Base-by-base conservation (phyloP, 1,284 basidiomycete genomes). In the Cryptococcus sp. region DNA sequence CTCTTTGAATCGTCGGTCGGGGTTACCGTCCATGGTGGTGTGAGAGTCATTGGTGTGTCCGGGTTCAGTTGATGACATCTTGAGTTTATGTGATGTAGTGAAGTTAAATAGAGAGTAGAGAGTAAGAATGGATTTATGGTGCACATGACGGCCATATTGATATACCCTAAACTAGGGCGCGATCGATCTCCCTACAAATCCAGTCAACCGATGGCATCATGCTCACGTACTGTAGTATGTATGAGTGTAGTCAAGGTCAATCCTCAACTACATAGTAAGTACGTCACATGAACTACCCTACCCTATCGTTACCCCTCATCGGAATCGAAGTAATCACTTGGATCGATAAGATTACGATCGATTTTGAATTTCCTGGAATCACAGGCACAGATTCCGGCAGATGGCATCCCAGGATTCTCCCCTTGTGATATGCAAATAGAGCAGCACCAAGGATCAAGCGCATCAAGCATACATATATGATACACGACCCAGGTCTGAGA, bases 1-100 rank as follows among this genome's bases (percentile, higher is more conserved):
- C 55, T 69, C 69, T 55, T 70, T 70, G 67, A 73, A 73, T 57
- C 70, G 64, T 44, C 56, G 51, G 57, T 73, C 70, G 50, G 70
- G 70, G 40, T 58, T 54, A 42, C 70, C 70, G 48, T 59, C 56
- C 45, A 48, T 41, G 37, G 56, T 67, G 48, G 67, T 57, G 49
- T 70, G 61, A 23, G 57, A 58, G 48, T 64, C 62, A 58, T 62
- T 57, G 50, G 63, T 54, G 54, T 63, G 59, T 46, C 68, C 68
- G 36, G 63, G 64, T 53, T 67, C 58, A 46, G 46, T 44, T 32
- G 56, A 57, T 46, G 49, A 54, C 56, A 37, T 55, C 50, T 24
- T 46, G 25, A 28, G 9, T 46, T 25, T 28, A 39, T 39, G 14
- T 39, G 7, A n/a, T 5, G 16, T 39, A 39, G 18, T 34, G 32